Evolutionary conservation across 2,329 filamentous ascomycete genomes (phyloP).

Genomic region (Monilinia laxa): DNA sequence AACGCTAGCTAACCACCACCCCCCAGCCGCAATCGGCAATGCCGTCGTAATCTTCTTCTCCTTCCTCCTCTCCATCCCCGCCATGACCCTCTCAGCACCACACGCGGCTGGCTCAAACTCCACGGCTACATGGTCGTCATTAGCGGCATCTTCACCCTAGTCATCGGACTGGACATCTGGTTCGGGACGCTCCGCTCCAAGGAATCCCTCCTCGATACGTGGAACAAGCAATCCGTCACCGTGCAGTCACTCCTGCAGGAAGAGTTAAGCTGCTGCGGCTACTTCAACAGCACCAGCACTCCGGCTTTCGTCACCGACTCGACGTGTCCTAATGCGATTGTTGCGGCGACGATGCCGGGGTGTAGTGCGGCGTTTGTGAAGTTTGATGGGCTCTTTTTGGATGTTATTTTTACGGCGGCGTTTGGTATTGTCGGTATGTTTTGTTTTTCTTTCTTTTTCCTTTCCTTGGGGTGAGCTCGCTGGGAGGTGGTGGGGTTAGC

Average conservation of each 20-base stretch:
- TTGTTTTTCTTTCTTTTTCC: no score
- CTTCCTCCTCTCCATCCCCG: slow-evolving; percentile 68
- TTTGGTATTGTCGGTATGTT: slow-evolving; percentile 63
- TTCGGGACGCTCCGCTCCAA: slow-evolving; percentile 69
- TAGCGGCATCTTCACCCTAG: slow-evolving; percentile 62
- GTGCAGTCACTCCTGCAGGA: slow-evolving; percentile 70
- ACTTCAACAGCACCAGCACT: slow-evolving; percentile 68
- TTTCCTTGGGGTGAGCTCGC: no score
- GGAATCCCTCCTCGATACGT: slow-evolving; percentile 60
- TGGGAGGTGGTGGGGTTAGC: no score
- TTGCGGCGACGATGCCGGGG: slow-evolving; percentile 67
- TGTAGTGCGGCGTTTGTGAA: slow-evolving; percentile 67
- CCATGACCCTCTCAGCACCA: slow-evolving; percentile 65
- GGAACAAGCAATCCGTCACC: slow-evolving; percentile 54
- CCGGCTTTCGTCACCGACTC: slow-evolving; percentile 66
- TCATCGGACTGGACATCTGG: slow-evolving; percentile 68
- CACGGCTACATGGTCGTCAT: slow-evolving; percentile 64
- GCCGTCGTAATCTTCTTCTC: slow-evolving; percentile 68
- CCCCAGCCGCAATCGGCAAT: slow-evolving; percentile 66
- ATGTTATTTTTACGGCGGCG: slow-evolving; percentile 41
- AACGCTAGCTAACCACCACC: slow-evolving; percentile 21
- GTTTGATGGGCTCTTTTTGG: slow-evolving; percentile 70
- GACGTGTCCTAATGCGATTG: slow-evolving; percentile 67
- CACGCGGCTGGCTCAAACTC: slow-evolving; percentile 67
- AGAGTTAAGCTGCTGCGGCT: slow-evolving; percentile 79